Base-by-base conservation (phyloP, 768 basidiomycete species). In the Suillus lakei region DNA sequence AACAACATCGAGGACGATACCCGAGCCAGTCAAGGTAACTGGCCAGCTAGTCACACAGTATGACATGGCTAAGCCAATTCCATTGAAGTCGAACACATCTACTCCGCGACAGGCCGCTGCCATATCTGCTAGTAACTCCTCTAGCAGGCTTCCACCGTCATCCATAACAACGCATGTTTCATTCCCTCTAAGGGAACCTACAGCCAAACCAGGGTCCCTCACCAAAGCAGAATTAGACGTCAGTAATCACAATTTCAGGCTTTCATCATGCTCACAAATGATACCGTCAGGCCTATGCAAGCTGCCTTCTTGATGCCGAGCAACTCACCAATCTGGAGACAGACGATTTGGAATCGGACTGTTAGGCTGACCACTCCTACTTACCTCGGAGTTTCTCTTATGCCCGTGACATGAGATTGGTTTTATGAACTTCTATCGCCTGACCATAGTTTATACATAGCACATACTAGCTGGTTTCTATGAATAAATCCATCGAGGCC, bases 301-400 rank as follows among this genome's bases (percentile, higher is more conserved):
- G 78, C 23, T 82, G 81, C 63, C 63, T 83, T 2, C 68, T 83
- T 9, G 73, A 72, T 51, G 74, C 79, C 18, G 71, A 75, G 30
- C 81, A 82, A 60, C 67, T 81, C 4, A 73, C 64, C 2, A 1
- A 74, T 23, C 61, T 83, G 36, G 77, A 72, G 63, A 71, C 72
- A 28, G 65, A 67, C 26, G 53, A 62, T 13, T 78, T 77, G 64
- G 69, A 78, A 48, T 76, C 72, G 18, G 75, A 76, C 28, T 71
- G 66, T 66, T 76, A 68, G 68, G 28, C 39, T 69, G 61, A 69
- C 62, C 58, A 1, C 36, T 68, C 39, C 23, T n/a, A n/a, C 12
- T 5, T 10, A 23, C 36, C n/a, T 23, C 48, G 43, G 13, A 28
- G 10, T 66, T 38, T 50, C 26, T 36, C 67, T 30, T 15, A n/a